Evolutionary conservation across 2,329 filamentous ascomycete genomes (phyloP).

Genomic region (Aspergillus caelatus): DNA sequence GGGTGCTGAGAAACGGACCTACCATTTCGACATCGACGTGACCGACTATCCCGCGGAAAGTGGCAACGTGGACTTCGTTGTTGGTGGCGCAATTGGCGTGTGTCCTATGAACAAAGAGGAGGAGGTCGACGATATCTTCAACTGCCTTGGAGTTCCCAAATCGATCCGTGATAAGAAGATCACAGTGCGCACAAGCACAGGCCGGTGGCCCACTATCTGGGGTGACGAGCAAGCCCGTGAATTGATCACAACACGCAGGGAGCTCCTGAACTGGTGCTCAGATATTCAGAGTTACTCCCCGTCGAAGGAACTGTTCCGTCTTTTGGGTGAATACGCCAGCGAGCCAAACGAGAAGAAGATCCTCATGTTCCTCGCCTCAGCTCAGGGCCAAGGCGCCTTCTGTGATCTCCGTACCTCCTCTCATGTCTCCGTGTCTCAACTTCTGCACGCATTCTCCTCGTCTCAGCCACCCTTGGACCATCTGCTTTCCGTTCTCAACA

Average conservation of each 20-base stretch:
- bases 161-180: constrained; percentile 84
- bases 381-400: constrained; percentile 88
- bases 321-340: constrained; percentile 81
- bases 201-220: constrained; percentile 98
- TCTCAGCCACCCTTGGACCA: constrained; percentile 83
- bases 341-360: constrained; percentile 86
- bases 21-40: constrained; percentile 95
- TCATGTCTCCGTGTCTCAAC: constrained; percentile 80
- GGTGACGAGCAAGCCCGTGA: constrained; percentile 84
- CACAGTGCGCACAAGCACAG: constrained; percentile 73
- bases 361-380: constrained; percentile 80
- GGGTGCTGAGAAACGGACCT: constrained; percentile 94
- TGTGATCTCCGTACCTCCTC: constrained; percentile 92
- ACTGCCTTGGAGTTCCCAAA: constrained; percentile 77
- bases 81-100: constrained; percentile 92
- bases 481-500: constrained; percentile 77
- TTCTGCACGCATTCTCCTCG: constrained; percentile 89
- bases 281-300: constrained; percentile 93
- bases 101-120: constrained; percentile 80
- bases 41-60: constrained; percentile 87
- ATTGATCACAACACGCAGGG: constrained; percentile 85
- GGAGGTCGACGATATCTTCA: constrained; percentile 80
- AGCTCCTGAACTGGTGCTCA: constrained; percentile 92
- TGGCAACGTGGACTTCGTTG: constrained; percentile 85
- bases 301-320: constrained; percentile 80